Percentiles rank a stretch among this genome's conserved stretches.
Conservation (phyloP, 257 asterid genomes). For the Capsicum rhomboideum region DNA sequence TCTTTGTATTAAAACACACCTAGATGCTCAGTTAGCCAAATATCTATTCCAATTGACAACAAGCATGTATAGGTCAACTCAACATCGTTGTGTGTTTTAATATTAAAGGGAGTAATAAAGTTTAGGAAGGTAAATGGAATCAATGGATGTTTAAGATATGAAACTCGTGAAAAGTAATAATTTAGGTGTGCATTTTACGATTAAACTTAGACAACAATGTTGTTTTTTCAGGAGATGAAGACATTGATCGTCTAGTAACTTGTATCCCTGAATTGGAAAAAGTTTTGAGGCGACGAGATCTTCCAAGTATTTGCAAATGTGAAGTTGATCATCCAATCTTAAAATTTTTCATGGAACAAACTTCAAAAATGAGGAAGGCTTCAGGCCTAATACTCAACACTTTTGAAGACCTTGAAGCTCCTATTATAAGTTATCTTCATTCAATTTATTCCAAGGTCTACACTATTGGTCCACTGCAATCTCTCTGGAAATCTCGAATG, state of each 20-base stretch:
- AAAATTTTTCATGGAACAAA: neutral
- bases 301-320: neutral
- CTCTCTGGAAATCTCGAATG: constrained; percentile 3
- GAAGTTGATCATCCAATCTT: neutral
- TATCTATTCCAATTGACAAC: too few species aligned
- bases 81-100: too few species aligned
- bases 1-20: too few species aligned
- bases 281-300: neutral
- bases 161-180: too few species aligned
- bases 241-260: constrained; percentile 14
- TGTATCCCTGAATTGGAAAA: constrained; percentile 18
- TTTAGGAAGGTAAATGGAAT: too few species aligned
- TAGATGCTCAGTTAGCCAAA: too few species aligned
- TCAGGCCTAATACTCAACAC: constrained; percentile 19
- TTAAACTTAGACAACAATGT: neutral
- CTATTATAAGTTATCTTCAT: constrained; percentile 6
- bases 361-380: constrained; percentile 2
- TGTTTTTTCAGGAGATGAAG: constrained; percentile 15
- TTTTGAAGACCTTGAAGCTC: constrained; percentile 22
- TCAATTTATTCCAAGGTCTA: constrained; percentile 12
- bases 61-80: too few species aligned
- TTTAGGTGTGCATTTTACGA: too few species aligned
- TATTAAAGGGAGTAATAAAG: too few species aligned
- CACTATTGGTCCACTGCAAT: constrained; percentile 22
- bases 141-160: too few species aligned